phyloP scores from a whole-genome alignment of 441 rosid species.

The Hypseocharis bilobata region DNA sequence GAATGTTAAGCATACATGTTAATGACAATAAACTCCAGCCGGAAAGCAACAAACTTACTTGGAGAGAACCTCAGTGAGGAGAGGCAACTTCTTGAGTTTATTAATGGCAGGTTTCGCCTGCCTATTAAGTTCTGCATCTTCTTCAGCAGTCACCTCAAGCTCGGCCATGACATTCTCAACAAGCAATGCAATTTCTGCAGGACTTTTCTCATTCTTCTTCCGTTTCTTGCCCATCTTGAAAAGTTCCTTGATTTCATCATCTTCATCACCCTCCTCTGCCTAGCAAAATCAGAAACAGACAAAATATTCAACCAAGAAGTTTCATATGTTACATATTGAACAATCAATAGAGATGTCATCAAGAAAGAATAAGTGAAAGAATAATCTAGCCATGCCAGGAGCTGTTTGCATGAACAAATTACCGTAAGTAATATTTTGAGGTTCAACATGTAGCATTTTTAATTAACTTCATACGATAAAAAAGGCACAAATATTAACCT shows the following conservation, averaged over 20 bases:
- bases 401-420: not conserved
- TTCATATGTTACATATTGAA: not conserved
- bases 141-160: constrained; percentile 90
- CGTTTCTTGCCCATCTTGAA: constrained; percentile 79
- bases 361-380: not conserved
- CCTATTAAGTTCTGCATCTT: constrained; percentile 82
- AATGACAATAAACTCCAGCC: constrained; percentile 2
- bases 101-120: constrained; percentile 83
- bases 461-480: not conserved
- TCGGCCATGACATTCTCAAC: constrained; percentile 97
- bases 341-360: not conserved
- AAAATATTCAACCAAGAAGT: not conserved
- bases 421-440: too few relatives aligned
- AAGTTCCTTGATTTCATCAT: constrained; percentile 73
- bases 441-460: not conserved
- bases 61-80: constrained; percentile 83
- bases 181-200: constrained; percentile 78
- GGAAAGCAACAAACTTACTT: constrained; percentile 46
- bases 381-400: not conserved
- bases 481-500: constrained; percentile 33
- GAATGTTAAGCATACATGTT: constrained; percentile 10
- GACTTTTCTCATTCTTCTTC: constrained; percentile 81
- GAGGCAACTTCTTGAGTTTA: constrained; percentile 86
- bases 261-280: constrained; percentile 93
- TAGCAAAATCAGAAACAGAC: constrained; percentile 21